Base-by-base conservation (phyloP, 257 asterid genomes). In the Forsythia viridissima region DNA sequence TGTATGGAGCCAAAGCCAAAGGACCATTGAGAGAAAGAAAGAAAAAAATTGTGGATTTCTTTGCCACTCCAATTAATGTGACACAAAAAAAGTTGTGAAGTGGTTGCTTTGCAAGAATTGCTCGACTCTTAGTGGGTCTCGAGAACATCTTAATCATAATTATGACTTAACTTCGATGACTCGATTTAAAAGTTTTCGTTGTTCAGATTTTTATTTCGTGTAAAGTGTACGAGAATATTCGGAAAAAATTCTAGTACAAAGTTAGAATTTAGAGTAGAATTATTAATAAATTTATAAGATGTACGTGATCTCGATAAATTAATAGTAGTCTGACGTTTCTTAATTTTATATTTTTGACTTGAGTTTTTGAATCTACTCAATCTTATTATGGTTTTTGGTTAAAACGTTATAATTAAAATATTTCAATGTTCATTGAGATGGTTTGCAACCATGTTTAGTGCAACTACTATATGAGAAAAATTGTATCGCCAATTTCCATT, bases 11-110 rank as follows among this genome's bases (percentile, higher is more conserved):
- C 81, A 30, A n/a, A n/a, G 20, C 30, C 70, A 63, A 3, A 63
- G 70, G 39, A 10, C 24, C 39, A 63, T 10, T 63, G 20, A 76
- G 20, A 76, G 24, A n/a, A 20, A 41, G n/a, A 70, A 44, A 6
- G 48, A 70, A 13, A 75, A 37, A 3, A 68, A 8, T 76, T 63
- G 71, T 67, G 24, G 30, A n/a, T 16, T 39, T 77, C 20, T 16
- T 41, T 63, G 74, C 52, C 67, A 71, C 59, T 24, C 65, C 79
- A 67, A 74, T 73, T 67, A 82, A 73, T 73, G 74, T 55, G 44
- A 59, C 70, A 59, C 38, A 68, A 37, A 75, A 8, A 82, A 42
- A 72, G 73, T 77, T 72, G 74, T 57, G 57, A 42, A 75, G 70
- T 24, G 39, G 16, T 63, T 63, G n/a, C 70, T 63, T 30, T 68